phyloP scores from a whole-genome alignment of 768 basidiomycete genomes.

The Hygrocybe coccinea region DNA sequence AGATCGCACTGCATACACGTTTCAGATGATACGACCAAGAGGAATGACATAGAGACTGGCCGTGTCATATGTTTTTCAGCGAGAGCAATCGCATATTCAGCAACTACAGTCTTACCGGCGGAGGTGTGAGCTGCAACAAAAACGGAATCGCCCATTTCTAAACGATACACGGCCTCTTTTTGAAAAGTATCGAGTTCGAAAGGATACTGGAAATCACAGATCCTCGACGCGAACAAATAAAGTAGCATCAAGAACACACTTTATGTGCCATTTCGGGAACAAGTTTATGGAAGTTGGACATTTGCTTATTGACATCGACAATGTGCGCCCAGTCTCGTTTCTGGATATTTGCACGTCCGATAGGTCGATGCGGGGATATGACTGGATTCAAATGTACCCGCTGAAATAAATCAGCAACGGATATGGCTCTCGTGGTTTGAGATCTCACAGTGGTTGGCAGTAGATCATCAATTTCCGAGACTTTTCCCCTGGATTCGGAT shows the following conservation, averaged over 20 bases:
- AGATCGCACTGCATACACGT: slow-evolving; percentile 69
- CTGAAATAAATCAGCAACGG: slow-evolving; percentile 29
- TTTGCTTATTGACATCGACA: slow-evolving; percentile 86
- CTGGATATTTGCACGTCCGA: slow-evolving; percentile 45
- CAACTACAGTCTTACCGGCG: slow-evolving; percentile 99
- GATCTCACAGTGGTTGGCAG: slow-evolving; percentile 51
- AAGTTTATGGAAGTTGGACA: slow-evolving; percentile 83
- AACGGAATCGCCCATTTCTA: slow-evolving; percentile 95
- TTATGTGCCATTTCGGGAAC: slow-evolving; percentile 96
- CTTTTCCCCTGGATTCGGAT: slow-evolving; percentile 14
- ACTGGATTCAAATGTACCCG: slow-evolving; percentile 55
- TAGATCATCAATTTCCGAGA: slow-evolving; percentile 71
- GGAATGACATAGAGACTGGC: slow-evolving; percentile 36
- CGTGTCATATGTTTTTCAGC: slow-evolving; percentile 99
- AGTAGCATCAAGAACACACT: slow-evolving; percentile 37
- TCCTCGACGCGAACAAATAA: neutral
- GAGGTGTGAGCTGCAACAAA: slow-evolving; percentile 99
- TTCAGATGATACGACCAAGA: neutral
- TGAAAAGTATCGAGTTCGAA: slow-evolving; percentile 98
- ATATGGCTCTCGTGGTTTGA: slow-evolving; percentile 2
- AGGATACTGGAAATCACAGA: slow-evolving; percentile 63
- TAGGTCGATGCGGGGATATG: slow-evolving; percentile 36
- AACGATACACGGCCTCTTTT: slow-evolving; percentile 96
- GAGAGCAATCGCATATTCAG: slow-evolving; percentile 96
- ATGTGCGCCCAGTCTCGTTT: slow-evolving; percentile 99